Evolutionary conservation across 1,284 basidiomycete species (phyloP), one percentile per base, ranked within the genome.

Genomic region (Cutaneotrichosporon dermatis): DNA sequence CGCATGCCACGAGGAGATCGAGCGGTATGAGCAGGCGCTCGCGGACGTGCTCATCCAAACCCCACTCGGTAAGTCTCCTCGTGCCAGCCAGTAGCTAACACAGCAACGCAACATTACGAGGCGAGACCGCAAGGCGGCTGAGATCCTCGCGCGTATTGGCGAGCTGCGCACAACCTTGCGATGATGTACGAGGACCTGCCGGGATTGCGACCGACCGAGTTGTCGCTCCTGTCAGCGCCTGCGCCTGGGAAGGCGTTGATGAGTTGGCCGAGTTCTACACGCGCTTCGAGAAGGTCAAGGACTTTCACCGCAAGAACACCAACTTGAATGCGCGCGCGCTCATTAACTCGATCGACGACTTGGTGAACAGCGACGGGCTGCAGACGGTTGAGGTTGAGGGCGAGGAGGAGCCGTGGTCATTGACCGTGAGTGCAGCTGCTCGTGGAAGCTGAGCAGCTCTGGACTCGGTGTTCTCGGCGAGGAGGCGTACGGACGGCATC

Each of bases 301-400:
- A 95, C 72, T 92, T 97, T 83, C 89, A 98, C 83, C 84, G 84
- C 76, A 92, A 91, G 82, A 96, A 98, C 83, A 92, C 92, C 79
- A 88, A 92, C 80, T 82, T 87, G 79, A 83, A 86, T 74, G 82
- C 88, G 80, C 85, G 86, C 74, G 85, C 87, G 66, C 86, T 91
- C 78, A 84, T 91, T 76, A 81, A 86, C 62, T 90, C 93, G 79
- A 82, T 94, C 66, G 86, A 87, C 57, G 84, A 86, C 69, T 83
- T 94, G 69, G 78, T 81, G 6, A 73, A 77, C 48, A 68, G 71
- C 9, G 77, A 79, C 65, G 77, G 77, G 0, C 54, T 77, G 36
- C 66, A 75, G 64, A 68, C 60, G 58, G 70, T 71, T 40, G 65
- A 65, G 79, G 89, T 69, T 55, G 89, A 90, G 58, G 84, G 83